These are phyloP conservation scores for Neolentinus lepideus DNA, from an alignment of 1,284 basidiomycete genomes.

Conservation along the genomic window DNA sequence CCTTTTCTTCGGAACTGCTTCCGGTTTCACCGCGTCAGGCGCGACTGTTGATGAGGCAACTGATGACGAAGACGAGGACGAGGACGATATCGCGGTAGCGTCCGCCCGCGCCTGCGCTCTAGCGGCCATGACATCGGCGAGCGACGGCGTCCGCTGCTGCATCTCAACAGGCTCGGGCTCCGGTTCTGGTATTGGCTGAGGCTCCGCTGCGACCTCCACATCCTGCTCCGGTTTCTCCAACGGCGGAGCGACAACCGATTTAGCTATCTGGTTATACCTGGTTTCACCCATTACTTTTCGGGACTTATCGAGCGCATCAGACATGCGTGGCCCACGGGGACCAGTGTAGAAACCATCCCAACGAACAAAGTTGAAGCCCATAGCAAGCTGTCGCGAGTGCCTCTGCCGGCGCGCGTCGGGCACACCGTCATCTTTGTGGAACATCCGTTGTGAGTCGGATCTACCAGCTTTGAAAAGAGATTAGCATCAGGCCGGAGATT, in stretches of 20 bases:
- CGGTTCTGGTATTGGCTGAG: not conserved
- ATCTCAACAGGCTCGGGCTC: not conserved
- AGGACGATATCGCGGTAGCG: not conserved
- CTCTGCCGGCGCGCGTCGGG: no score
- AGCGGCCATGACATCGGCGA: no score
- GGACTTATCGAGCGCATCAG: not conserved
- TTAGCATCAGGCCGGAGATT: not conserved
- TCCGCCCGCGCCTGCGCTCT: not conserved
- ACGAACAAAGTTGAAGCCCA: not conserved
- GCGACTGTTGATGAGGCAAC: no score
- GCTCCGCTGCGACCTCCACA: not conserved
- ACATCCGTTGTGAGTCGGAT: no score
- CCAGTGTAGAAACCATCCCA: not conserved
- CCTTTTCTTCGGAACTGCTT: not conserved
- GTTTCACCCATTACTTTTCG: not conserved
- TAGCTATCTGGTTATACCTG: not conserved
- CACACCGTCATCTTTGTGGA: no score
- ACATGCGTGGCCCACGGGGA: not conserved
- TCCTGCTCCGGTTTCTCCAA: not conserved
- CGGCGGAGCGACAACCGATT: not conserved
- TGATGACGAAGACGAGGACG: not conserved
- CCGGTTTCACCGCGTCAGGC: no score
- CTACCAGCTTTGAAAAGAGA: no score
- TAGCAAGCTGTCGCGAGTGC: not conserved
- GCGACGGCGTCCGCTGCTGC: no score